Base-by-base conservation (phyloP, 2,329 filamentous ascomycete species). In the Diaporthe sp. region DNA sequence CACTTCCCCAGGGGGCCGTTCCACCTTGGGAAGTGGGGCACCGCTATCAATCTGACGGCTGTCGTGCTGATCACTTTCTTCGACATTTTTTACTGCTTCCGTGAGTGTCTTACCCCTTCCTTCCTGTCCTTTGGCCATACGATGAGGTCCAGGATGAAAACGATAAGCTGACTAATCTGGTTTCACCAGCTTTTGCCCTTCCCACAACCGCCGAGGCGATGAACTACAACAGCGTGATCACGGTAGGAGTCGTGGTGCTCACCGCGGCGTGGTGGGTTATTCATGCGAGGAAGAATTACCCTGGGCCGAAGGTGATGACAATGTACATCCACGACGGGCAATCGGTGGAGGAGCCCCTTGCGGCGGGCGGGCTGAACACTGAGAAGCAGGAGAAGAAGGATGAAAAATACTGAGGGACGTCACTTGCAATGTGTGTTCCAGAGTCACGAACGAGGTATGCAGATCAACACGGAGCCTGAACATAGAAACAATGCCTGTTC, bases 1-100 rank as follows among this genome's bases (percentile, higher is more conserved):
- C 85, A 89, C 73, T 88, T 92, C 73, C 85, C 85, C 5, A 81
- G 82, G 1, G 90, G 89, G 0, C 86, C 87, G 1, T 92, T 92
- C 81, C 86, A 86, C 78, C 86, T 92, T 79, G 88, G 89, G 12
- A 83, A 80, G 7, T 80, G 86, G n/a, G 90, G 90, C 1, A 87
- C 83, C 55, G 76, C 82, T 2, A 79, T 92, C 78, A 92, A 92
- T 78, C 74, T 82, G 15, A 77, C 87, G 6, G 84, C 89, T 9
- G 88, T 89, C 22, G 78, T 87, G 55, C 88, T 91, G 72, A 91
- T 92, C 73, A 79, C 86, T 1, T 82, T 90, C 28, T 92, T 91
- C 78, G 85, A 89, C 72, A 83, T 90, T n/a, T 88, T 92, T 75
- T 92, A 89, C 82, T 91, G 89, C 79, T 92, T 92, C 83, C 90